Percentiles rank a stretch among this genome's conserved stretches.
Conservation (phyloP, 345 rosid genomes). For the Eucalyptus decipiens region DNA sequence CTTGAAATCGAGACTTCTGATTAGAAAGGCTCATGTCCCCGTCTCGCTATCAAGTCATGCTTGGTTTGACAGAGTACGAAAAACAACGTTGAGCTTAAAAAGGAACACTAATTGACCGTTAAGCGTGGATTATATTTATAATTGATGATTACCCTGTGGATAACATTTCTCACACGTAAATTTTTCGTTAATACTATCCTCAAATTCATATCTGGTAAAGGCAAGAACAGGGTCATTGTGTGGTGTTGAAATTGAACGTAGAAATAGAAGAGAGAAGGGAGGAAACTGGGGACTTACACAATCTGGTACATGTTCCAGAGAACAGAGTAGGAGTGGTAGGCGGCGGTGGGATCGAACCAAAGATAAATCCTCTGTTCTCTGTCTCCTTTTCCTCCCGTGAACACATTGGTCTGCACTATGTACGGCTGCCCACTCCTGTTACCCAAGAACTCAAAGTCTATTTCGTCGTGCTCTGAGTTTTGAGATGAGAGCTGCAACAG, state of each 20-base stretch:
- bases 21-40: not conserved
- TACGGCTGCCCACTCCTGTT: slow-evolving; percentile 78
- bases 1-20: not conserved
- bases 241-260: not conserved
- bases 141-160: not conserved
- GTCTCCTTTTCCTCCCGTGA: slow-evolving; percentile 71
- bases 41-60: not conserved
- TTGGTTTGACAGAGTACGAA: not conserved
- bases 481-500: slow-evolving; percentile 64
- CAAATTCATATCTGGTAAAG: not conserved
- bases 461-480: slow-evolving; percentile 79
- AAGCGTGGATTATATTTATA: not conserved
- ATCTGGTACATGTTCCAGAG: slow-evolving; percentile 68
- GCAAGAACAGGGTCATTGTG: not conserved
- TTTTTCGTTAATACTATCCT: not conserved
- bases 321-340: slow-evolving; percentile 51
- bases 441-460: slow-evolving; percentile 90
- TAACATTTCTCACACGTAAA: not conserved
- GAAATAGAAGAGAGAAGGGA: not conserved
- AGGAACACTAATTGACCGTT: not conserved
- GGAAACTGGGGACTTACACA: slow-evolving; percentile 30
- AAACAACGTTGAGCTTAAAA: not conserved
- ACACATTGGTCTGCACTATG: slow-evolving; percentile 77
- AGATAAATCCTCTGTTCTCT: slow-evolving; percentile 73
- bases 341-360: slow-evolving; percentile 75